Evolutionary conservation across 441 rosid species (phyloP), one percentile per base, ranked within the genome.

Genomic region (Erodium texanum): DNA sequence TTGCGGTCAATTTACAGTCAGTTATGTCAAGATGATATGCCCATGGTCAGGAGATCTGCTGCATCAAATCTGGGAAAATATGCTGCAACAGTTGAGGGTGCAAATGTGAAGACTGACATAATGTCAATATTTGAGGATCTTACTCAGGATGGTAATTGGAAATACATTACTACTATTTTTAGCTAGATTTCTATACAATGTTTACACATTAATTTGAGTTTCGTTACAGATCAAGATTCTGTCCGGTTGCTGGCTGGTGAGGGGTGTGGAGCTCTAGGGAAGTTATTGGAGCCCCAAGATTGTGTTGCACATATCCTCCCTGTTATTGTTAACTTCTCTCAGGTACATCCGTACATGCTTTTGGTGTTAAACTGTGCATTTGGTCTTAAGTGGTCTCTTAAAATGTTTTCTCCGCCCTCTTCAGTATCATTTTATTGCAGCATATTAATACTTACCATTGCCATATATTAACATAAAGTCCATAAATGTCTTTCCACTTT

Each of bases 41-140:
- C 99, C 18, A 93, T 91, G 99, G 97, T 93, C 73, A 82, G 99
- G 68, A 91, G 97, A 75, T 88, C 97, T 78, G 97, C 96, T 64
- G 96, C 96, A 0, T 81, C 97, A 66, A 91, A 91, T 81, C 82
- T 93, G 15, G 93, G 97, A 52, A 91, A 91, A 69, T 91, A 88
- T 87, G 99, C 97, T 78, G 89, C 96, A 22, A 89, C 95, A 45
- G 87, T 93, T 73, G 99, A 93, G 77, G 68, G 90, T 12, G 71
- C 84, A 73, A 83, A 79, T 80, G 76, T 93, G 86, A 93, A 83
- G 71, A 48, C 83, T 70, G 97, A 93, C 64, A 84, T 93, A 71
- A 87, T 93, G 90, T 75, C 92, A 56, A 91, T 91, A 82, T 93
- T 93, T 29, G 89, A 93, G 74, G 87, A 84, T 75, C 85, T 93